Conservation (phyloP, 2,329 filamentous ascomycete species). For the Atkinsonella hypoxylon region DNA sequence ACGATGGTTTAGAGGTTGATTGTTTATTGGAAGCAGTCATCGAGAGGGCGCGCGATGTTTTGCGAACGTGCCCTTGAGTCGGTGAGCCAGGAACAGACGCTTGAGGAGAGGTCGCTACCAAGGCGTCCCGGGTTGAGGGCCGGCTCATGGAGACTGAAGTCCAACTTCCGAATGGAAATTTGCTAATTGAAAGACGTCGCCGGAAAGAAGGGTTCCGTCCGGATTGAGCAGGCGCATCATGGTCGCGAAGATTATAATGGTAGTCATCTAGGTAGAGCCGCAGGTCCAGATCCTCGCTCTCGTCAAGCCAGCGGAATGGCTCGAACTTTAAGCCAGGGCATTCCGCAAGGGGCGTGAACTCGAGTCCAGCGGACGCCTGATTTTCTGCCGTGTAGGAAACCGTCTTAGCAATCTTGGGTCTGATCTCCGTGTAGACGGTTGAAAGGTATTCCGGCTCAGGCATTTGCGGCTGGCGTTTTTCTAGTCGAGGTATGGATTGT, state of each 20-base stretch:
- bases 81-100: slow-evolving; percentile 13
- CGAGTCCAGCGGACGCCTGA: slow-evolving; percentile 6
- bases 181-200: slow-evolving; percentile 60
- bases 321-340: slow-evolving; percentile 47
- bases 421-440: neutral
- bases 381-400: slow-evolving; percentile 12
- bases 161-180: slow-evolving; percentile 46
- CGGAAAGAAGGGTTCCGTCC: slow-evolving; percentile 51
- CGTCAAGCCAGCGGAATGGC: slow-evolving; percentile 62
- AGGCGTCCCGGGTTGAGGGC: slow-evolving; percentile 31
- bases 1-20: slow-evolving; percentile 11
- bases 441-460: slow-evolving; percentile 9
- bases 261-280: slow-evolving; percentile 59
- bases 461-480: slow-evolving; percentile 15
- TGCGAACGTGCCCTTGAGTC: slow-evolving; percentile 26
- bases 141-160: slow-evolving; percentile 37
- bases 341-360: slow-evolving; percentile 14
- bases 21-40: slow-evolving; percentile 38
- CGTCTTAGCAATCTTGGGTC: slow-evolving; percentile 13
- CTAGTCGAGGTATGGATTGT: slow-evolving; percentile 15
- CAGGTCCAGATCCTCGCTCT: slow-evolving; percentile 58
- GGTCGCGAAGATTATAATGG: slow-evolving; percentile 45
- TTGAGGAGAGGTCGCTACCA: slow-evolving; percentile 15
- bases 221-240: slow-evolving; percentile 30
- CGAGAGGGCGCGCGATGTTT: slow-evolving; percentile 43